These are phyloP conservation scores for Ogataea ramenticola DNA, from an alignment of 805 yeast species.

Conservation along the genomic window DNA sequence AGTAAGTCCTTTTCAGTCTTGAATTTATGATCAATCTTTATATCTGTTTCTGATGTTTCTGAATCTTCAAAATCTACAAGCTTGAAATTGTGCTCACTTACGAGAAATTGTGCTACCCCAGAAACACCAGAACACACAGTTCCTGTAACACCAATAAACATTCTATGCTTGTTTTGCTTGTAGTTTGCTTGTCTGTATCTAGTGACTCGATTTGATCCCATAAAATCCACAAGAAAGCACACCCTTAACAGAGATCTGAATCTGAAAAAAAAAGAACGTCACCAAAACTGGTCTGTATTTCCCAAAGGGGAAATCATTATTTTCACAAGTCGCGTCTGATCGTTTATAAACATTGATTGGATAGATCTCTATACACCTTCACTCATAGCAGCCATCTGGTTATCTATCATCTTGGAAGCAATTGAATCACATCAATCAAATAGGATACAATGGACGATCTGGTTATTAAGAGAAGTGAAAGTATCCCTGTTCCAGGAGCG, in stretches of 20 bases:
- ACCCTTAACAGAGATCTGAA: too few species aligned
- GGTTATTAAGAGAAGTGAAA: conserved; percentile 6
- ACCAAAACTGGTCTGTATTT: too few species aligned
- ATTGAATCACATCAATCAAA: too few species aligned
- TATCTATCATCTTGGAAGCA: too few species aligned
- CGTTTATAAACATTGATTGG: neutral
- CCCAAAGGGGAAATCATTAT: neutral
- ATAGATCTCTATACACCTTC: neutral
- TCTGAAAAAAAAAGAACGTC: neutral
- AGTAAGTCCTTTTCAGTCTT: conserved; percentile 37
- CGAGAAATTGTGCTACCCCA: conserved; percentile 52
- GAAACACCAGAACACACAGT: conserved; percentile 60
- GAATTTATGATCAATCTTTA: conserved; percentile 26
- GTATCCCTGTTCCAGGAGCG: conserved; percentile 3
- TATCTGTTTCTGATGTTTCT: conserved; percentile 10
- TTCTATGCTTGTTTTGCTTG: too few species aligned
- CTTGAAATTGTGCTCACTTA: conserved; percentile 42
- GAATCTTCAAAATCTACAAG: conserved; percentile 19
- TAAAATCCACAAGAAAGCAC: neutral
- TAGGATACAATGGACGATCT: conserved; percentile 1
- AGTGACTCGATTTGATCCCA: too few species aligned
- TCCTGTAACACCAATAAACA: conserved; percentile 76
- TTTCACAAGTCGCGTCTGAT: neutral
- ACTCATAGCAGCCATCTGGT: conserved; percentile 3
- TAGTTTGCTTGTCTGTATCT: too few species aligned